Evolutionary conservation across 164 flowering plant genomes (phyloP).

Genomic region (Saururus chinensis): DNA sequence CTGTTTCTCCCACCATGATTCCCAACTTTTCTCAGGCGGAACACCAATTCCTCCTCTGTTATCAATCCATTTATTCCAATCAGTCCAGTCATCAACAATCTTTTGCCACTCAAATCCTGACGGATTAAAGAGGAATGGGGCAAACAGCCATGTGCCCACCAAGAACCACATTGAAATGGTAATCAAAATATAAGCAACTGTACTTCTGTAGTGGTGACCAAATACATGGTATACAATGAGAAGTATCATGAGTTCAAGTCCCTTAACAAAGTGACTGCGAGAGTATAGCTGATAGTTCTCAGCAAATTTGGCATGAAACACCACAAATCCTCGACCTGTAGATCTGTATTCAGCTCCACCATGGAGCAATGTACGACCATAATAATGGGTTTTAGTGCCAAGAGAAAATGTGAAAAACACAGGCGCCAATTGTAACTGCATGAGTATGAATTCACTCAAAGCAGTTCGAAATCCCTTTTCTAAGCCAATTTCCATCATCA

Average conservation of each 20-base stretch:
- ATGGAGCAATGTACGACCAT: constrained; percentile 91
- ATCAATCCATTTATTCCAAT: constrained; percentile 94
- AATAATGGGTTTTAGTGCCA: constrained; percentile 93
- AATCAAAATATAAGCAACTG: constrained; percentile 65
- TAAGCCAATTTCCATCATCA: constrained; percentile 96
- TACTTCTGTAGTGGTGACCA: constrained; percentile 50
- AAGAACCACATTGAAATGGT: constrained; percentile 95
- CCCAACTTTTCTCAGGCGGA: constrained; percentile 95
- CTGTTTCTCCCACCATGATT: constrained; percentile 99
- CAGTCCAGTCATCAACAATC: constrained; percentile 96
- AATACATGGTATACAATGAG: constrained; percentile 79
- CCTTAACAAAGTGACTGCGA: constrained; percentile 96
- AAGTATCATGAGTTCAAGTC: constrained; percentile 79
- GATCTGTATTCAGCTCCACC: constrained; percentile 93
- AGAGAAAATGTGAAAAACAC: constrained; percentile 96
- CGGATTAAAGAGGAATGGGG: constrained; percentile 96
- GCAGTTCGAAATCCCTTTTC: constrained; percentile 91
- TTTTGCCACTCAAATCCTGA: constrained; percentile 99
- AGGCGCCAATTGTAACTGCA: constrained; percentile 92
- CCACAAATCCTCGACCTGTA: constrained; percentile 97
- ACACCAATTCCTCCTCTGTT: constrained; percentile 94
- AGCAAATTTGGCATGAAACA: constrained; percentile 93
- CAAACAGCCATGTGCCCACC: constrained; percentile 98
- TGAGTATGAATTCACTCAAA: constrained; percentile 75
- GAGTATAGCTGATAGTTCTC: constrained; percentile 91